Evolutionary conservation across 2,329 filamentous ascomycete genomes (phyloP).

Genomic region (Emericellopsis cladophorae): DNA sequence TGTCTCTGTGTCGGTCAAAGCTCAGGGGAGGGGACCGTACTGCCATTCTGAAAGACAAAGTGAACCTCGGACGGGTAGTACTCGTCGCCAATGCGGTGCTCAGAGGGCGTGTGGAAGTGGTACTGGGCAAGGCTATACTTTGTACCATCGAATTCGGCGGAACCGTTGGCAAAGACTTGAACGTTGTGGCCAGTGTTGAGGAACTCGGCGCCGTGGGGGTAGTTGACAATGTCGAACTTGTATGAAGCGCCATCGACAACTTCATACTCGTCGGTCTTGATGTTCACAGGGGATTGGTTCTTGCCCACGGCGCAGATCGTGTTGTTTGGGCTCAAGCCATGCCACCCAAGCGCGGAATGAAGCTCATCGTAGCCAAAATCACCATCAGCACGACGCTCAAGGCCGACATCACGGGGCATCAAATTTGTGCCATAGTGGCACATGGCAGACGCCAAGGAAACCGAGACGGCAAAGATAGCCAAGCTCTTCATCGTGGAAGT

Average conservation of each 20-base stretch:
- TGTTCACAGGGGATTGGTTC: conserved; percentile 40
- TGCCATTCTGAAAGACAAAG: conserved; percentile 23
- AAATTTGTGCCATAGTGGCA: conserved; percentile 22
- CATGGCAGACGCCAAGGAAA: conserved; percentile 10
- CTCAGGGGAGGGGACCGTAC: conserved; percentile 5
- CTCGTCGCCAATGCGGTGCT: conserved; percentile 35
- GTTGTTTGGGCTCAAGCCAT: conserved; percentile 25
- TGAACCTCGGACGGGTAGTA: conserved; percentile 26
- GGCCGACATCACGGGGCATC: conserved; percentile 12
- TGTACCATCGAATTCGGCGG: conserved; percentile 21
- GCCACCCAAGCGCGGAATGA: conserved; percentile 35
- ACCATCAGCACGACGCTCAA: conserved; percentile 15
- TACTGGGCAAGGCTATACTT: conserved; percentile 34
- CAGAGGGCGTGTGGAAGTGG: conserved; percentile 45
- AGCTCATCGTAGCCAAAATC: conserved; percentile 26
- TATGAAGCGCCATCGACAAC: conserved; percentile 14
- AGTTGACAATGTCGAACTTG: conserved; percentile 16
- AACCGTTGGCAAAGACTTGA: conserved; percentile 31
- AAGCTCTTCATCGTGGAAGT: conserved; percentile 9
- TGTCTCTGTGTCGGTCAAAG: neutral
- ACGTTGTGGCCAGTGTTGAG: conserved; percentile 34
- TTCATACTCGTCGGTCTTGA: conserved; percentile 14
- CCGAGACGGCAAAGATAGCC: conserved; percentile 6
- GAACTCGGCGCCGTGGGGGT: conserved; percentile 20
- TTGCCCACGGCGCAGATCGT: conserved; percentile 29